phyloP scores from a whole-genome alignment of 164 flowering plant species.

The Malania oleifera region DNA sequence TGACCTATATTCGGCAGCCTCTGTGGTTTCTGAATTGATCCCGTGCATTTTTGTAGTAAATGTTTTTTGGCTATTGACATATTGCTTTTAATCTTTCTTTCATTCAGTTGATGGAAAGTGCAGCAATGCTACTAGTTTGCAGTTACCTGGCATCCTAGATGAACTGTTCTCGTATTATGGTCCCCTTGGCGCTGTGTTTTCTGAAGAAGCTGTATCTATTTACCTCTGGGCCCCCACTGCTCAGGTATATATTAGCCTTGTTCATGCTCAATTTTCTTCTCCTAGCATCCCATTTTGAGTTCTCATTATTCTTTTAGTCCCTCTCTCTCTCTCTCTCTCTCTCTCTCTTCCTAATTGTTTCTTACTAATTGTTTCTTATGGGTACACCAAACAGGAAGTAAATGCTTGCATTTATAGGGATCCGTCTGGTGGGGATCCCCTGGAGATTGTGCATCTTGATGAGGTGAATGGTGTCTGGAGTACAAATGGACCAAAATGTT shows the following conservation, averaged over 20 bases:
- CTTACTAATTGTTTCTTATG: background rate
- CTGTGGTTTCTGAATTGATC: too few species aligned
- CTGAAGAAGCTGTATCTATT: constrained; percentile 50
- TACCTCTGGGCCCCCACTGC: constrained; percentile 98
- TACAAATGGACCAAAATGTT: constrained; percentile 53
- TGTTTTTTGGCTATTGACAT: background rate
- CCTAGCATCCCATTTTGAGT: too few species aligned
- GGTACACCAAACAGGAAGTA: constrained; percentile 41
- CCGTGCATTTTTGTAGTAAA: background rate
- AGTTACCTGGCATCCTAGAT: constrained; percentile 84
- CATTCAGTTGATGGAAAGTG: constrained; percentile 56
- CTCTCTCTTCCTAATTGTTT: background rate
- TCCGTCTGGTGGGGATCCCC: constrained; percentile 42
- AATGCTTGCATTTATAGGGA: constrained; percentile 45
- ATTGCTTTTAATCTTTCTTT: background rate
- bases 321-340: background rate
- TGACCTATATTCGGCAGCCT: too few species aligned
- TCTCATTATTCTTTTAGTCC: background rate
- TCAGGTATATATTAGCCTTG: constrained; percentile 55
- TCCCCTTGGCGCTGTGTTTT: constrained; percentile 76
- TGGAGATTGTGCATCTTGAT: constrained; percentile 47
- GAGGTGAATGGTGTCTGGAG: constrained; percentile 86
- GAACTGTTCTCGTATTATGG: constrained; percentile 75
- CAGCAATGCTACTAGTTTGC: constrained; percentile 61
- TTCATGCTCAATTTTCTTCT: background rate